phyloP scores from a whole-genome alignment of 139 green algal species.

The Tetraselmis striata region DNA sequence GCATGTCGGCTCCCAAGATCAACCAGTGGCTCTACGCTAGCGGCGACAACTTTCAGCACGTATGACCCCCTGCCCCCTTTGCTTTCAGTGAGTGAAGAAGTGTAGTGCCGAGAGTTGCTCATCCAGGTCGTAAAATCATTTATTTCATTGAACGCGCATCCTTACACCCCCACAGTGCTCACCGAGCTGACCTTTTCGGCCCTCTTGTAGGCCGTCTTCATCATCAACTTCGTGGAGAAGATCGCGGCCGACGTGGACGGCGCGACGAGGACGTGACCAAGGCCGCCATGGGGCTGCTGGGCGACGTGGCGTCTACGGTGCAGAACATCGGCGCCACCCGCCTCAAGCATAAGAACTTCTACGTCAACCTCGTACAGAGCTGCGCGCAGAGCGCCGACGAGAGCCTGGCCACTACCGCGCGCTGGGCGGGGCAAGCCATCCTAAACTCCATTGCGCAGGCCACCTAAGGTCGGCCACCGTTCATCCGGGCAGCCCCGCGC shows the following conservation, averaged over 20 bases:
- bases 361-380: constrained; percentile 33
- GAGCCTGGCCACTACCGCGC: constrained; percentile 3
- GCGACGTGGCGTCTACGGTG: constrained; percentile 55
- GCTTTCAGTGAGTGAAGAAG: no score
- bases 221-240: constrained; percentile 59
- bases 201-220: no score
- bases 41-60: no score
- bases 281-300: constrained; percentile 52
- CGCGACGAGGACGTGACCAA: constrained; percentile 49
- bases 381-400: constrained; percentile 11
- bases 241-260: constrained; percentile 48
- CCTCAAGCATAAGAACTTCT: constrained; percentile 36
- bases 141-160: no score
- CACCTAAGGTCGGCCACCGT: no score
- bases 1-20: constrained; percentile 34
- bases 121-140: no score
- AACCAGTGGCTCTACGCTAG: constrained; percentile 22
- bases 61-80: no score
- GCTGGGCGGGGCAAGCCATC: constrained; percentile 22
- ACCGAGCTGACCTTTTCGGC: no score
- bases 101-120: no score
- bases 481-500: no score
- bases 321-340: constrained; percentile 23
- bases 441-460: constrained; percentile 12
- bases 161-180: no score